Base-by-base conservation (phyloP, 148 eudicot species). In the Spergularia bocconei region DNA sequence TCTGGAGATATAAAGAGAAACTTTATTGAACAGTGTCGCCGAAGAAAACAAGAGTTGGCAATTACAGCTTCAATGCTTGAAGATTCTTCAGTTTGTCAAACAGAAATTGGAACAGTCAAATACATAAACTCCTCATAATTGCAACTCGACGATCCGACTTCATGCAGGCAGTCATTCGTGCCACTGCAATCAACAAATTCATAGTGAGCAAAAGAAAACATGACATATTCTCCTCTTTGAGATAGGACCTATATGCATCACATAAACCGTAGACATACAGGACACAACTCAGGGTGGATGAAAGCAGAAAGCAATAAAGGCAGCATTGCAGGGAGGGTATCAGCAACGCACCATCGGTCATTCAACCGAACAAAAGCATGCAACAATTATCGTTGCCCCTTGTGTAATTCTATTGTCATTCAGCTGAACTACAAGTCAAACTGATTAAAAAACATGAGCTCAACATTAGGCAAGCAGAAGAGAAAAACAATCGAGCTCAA, bases 61-160 rank as follows among this genome's bases (percentile, higher is more conserved):
- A 47, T n/a, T 19, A 66, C 52, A 66, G 8, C 54, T 47, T 14
- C 17, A 12, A 62, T 9, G 5, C 29, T 62, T 62, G 66, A 29
- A 68, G 71, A 48, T 67, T 17, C 16, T 19, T 11, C 71, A 50
- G 55, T 5, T 68, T 68, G 38, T 68, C 51, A 68, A 68, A 68
- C 71, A 68, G 11, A 68, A 68, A 44, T 19, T 19, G 23, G 4
- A 66, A 66, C 53, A 67, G 15, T 48, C 17, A 68, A 9, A 50
- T 21, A 50, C 39, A 48, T 55, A 16, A 39, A 65, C 10, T 21
- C 66, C 66, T 62, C 9, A 39, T 4, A 41, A 16, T 62, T 62
- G 33, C 38, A 14, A 62, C 41, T 62, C 13, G 16, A 62, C 13
- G 41, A 29, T 67, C 56, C 38, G 25, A 65, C 48, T 65, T 65